A percentile compares a stretch with the other conserved stretches of the same genome.
Conservation (phyloP, 306 rosid species). For the Delonix regia region DNA sequence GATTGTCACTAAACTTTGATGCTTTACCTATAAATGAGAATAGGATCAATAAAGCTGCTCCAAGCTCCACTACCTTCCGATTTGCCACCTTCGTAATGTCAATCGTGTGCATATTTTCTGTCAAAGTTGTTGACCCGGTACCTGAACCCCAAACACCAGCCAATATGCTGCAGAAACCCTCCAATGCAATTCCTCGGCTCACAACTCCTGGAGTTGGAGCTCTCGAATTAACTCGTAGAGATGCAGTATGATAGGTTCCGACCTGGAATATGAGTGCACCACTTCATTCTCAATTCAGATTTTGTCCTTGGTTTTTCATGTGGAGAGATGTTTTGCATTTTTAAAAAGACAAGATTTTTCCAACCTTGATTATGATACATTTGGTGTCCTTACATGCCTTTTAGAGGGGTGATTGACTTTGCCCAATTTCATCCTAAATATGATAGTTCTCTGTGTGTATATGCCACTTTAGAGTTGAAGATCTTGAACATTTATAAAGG, state of each 20-base stretch:
- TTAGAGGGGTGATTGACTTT: neutral
- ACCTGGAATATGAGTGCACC: constrained; percentile 52
- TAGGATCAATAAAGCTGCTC: constrained; percentile 78
- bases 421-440: constrained; percentile 1
- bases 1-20: neutral
- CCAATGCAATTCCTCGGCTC: constrained; percentile 93
- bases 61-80: constrained; percentile 73
- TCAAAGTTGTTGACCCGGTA: constrained; percentile 89
- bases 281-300: constrained; percentile 16
- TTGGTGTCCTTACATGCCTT: neutral
- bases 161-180: constrained; percentile 92
- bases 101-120: constrained; percentile 85
- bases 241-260: constrained; percentile 77
- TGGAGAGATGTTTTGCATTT: neutral
- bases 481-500: neutral
- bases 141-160: constrained; percentile 97
- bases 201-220: constrained; percentile 82
- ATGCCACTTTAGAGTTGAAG: neutral
- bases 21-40: constrained; percentile 79
- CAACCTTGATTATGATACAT: neutral
- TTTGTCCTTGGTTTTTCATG: constrained; percentile 12
- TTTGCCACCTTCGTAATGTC: constrained; percentile 78
- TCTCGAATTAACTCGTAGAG: constrained; percentile 59
- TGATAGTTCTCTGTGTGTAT: neutral
- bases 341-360: neutral